These are phyloP conservation scores for Suillus lakei DNA, from an alignment of 768 basidiomycete species.

Conservation along the genomic window DNA sequence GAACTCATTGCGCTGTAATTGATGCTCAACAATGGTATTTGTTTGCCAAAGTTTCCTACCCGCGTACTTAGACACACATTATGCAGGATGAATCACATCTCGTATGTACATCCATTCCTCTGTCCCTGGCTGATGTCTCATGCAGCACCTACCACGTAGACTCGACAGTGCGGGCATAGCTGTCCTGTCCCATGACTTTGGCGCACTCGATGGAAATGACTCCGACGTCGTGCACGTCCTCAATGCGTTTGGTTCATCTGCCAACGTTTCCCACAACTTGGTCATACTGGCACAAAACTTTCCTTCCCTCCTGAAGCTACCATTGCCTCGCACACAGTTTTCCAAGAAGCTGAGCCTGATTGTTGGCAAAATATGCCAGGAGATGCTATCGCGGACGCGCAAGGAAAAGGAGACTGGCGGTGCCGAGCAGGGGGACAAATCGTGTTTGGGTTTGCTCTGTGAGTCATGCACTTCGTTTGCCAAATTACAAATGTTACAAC, in stretches of 20 bases:
- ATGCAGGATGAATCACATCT: neutral
- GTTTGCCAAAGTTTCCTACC: neutral
- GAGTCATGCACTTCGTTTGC: neutral
- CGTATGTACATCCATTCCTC: neutral
- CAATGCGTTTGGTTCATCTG: slow-evolving; percentile 25
- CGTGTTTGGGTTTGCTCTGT: slow-evolving; percentile 2
- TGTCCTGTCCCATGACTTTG: slow-evolving; percentile 51
- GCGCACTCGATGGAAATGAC: slow-evolving; percentile 41
- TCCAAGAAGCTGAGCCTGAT: slow-evolving; percentile 30
- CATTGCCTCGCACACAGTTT: slow-evolving; percentile 31
- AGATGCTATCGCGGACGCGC: slow-evolving; percentile 36
- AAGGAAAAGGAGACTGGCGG: slow-evolving; percentile 37
- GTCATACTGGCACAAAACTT: slow-evolving; percentile 29
- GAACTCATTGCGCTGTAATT: neutral
- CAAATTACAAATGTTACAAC: neutral
- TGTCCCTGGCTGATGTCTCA: neutral
- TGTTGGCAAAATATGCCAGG: slow-evolving; percentile 39
- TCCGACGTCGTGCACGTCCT: slow-evolving; percentile 30
- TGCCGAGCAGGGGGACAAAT: slow-evolving; percentile 18
- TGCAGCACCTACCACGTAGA: slow-evolving; percentile 21
- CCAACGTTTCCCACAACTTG: slow-evolving; percentile 13
- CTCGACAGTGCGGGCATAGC: slow-evolving; percentile 51
- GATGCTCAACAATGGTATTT: neutral
- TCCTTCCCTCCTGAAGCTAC: slow-evolving; percentile 37
- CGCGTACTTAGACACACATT: neutral